Conservation (phyloP, 768 basidiomycete genomes). For the Termitomyces sp. region DNA sequence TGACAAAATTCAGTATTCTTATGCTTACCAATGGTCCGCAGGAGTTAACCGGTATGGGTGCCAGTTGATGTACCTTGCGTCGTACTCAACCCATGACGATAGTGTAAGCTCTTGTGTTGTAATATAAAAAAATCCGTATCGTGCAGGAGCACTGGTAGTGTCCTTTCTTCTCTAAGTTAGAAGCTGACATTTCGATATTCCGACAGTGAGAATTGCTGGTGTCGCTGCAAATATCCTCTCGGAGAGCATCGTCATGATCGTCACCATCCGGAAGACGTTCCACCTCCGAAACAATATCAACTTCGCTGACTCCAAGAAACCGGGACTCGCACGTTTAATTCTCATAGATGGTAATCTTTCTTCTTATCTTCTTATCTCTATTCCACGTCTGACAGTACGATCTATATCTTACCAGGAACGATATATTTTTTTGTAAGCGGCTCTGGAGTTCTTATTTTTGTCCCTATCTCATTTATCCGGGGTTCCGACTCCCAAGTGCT, state of each 20-base stretch:
- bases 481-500: conserved; percentile 12
- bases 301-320: conserved; percentile 15
- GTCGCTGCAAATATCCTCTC: conserved; percentile 25
- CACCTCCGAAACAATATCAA: conserved; percentile 19
- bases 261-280: conserved; percentile 24
- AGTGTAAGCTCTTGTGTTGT: not conserved
- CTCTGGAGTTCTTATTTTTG: not conserved
- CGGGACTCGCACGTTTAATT: conserved; percentile 20
- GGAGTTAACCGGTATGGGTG: conserved; percentile 8
- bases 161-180: no score
- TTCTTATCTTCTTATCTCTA: not conserved
- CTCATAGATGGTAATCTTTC: conserved; percentile 21
- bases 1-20: conserved; percentile 6
- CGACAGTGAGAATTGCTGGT: conserved; percentile 24
- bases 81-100: conserved; percentile 3
- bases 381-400: not conserved
- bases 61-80: conserved; percentile 6
- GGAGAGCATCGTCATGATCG: conserved; percentile 25
- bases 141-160: not conserved
- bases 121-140: not conserved
- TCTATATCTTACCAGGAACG: conserved; percentile 4
- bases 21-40: conserved; percentile 8
- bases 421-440: conserved; percentile 25
- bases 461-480: not conserved
- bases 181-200: no score